Conservation (phyloP, 2,329 filamentous ascomycete species). For the Phialemoniopsis sp. region DNA sequence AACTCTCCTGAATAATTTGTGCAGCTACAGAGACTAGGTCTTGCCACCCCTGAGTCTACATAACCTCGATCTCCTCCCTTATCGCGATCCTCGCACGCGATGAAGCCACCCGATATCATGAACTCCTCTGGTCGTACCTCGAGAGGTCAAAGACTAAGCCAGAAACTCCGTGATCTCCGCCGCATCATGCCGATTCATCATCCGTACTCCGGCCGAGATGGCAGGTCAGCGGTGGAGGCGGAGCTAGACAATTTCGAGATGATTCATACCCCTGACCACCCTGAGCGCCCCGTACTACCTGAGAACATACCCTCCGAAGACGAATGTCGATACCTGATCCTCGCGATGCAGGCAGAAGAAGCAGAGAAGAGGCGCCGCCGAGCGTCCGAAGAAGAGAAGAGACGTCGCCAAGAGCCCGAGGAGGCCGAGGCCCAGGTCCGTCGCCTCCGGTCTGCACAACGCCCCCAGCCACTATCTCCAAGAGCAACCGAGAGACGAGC, state of each 20-base stretch:
- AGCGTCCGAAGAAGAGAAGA: too few species aligned
- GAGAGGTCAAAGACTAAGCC: slow-evolving; percentile 4
- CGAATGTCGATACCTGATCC: slow-evolving; percentile 14
- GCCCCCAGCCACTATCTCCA: neutral
- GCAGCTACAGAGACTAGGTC: slow-evolving; percentile 2
- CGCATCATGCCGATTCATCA: neutral
- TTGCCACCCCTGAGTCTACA: too few species aligned
- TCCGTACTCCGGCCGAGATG: neutral
- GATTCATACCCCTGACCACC: slow-evolving; percentile 19
- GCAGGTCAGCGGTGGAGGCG: too few species aligned
- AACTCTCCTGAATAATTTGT: too few species aligned
- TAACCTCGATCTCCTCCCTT: too few species aligned
- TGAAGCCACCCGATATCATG: slow-evolving; percentile 1
- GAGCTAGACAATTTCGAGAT: neutral
- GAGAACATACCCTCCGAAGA: slow-evolving; percentile 18
- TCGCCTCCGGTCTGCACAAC: neutral
- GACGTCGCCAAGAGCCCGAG: neutral
- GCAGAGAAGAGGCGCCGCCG: too few species aligned
- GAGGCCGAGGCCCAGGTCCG: neutral
- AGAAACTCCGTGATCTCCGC: slow-evolving; percentile 10
- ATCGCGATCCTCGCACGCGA: neutral
- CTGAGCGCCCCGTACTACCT: slow-evolving; percentile 8
- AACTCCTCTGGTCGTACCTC: neutral
- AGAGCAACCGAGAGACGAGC: too few species aligned
- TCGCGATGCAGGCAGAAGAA: neutral